Evolutionary conservation across 805 yeast genomes (phyloP), one percentile per base, ranked within the genome.

Genomic region (Kazachstania kunashirensis): DNA sequence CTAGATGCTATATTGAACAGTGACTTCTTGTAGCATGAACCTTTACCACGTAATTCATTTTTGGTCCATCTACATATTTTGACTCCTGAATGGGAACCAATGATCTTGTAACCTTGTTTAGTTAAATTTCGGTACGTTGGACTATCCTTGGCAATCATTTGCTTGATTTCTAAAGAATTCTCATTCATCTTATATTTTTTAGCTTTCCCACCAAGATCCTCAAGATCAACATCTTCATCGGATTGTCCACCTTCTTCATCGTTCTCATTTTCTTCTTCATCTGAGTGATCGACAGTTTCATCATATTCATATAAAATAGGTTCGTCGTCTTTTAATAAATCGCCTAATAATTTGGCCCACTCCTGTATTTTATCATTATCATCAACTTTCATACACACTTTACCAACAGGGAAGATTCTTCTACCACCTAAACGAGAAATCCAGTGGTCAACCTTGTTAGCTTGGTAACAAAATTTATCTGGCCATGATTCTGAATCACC

Each of bases 31-130:
- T 86, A 86, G 63, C 96, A 86, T 2, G 94, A 84, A 2, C 96
- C 96, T 48, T 95, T 73, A 20, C 96, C 95, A 48, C 96, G 71
- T 49, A 86, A 67, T 1, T 96, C 96, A 40, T 92, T 81, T 53
- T 88, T 88, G 0, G 96, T 88, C 96, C 96, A 86, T 51, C 96
- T 74, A 53, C 96, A 86, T 20, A 88, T 84, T 55, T 86, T 86
- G 31, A 86, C 96, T 24, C 96, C 96, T 0, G 95, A 84, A 50
- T 86, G 96, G 0, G 94, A 77, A 4, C 96, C 96, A 28, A 86
- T 94, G 43, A 86, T 77, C 0, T 94, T 82, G 50, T 86, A 86
- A 1, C 96, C 96, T 61, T 86, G 96, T 50, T 86, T 86, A 0
- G 96, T 88, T 37, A 86, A 66, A 6, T 92, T 78, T 43, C 82